These are phyloP conservation scores for Escovopsis sp. DNA, from an alignment of 2,329 filamentous ascomycete species.

Conservation along the genomic window DNA sequence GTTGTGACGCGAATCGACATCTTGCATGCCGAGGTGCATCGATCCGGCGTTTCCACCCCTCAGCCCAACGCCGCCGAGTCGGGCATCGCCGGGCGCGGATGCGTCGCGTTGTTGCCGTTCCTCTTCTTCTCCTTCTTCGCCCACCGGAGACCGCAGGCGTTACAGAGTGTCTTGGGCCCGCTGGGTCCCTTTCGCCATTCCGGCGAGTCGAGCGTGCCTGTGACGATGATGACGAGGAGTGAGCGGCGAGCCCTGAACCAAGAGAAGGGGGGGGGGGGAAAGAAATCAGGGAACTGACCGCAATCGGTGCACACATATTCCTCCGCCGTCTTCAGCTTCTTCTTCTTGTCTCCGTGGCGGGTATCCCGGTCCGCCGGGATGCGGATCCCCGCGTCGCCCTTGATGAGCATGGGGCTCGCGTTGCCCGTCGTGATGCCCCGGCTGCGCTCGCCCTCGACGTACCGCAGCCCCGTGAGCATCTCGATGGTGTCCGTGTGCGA, in stretches of 20 bases:
- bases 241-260: background rate
- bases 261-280: background rate
- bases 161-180: conserved; percentile 88
- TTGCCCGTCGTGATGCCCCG: conserved; percentile 79
- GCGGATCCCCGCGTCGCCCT: conserved; percentile 74
- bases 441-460: conserved; percentile 77
- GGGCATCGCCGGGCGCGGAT: conserved; percentile 8
- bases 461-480: conserved; percentile 78
- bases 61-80: conserved; percentile 12
- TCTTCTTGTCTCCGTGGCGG: conserved; percentile 64
- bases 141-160: conserved; percentile 73
- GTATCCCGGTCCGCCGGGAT: conserved; percentile 68
- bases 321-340: conserved; percentile 68
- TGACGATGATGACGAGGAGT: background rate
- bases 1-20: background rate
- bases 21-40: background rate
- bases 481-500: conserved; percentile 80
- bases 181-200: conserved; percentile 93
- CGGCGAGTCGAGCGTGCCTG: conserved; percentile 73
- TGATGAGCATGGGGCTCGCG: conserved; percentile 64
- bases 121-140: conserved; percentile 72
- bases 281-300: conserved; percentile 38
- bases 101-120: conserved; percentile 10
- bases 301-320: conserved; percentile 96
- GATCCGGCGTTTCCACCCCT: background rate